Conservation (phyloP, 2,329 filamentous ascomycete genomes). For the Aspergillus hortae region DNA sequence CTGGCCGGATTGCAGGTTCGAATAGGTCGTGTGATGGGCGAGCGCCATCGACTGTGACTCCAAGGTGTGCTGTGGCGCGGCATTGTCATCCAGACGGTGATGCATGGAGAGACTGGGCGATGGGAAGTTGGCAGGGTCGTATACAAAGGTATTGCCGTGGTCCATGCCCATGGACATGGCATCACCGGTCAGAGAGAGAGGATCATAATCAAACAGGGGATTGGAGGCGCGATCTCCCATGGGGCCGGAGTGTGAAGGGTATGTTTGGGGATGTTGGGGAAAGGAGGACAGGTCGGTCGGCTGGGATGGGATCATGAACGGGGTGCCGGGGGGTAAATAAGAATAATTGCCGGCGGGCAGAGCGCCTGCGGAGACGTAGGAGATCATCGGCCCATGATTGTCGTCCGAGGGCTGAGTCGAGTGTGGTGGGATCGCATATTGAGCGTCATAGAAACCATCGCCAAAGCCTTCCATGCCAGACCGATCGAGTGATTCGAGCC, state of each 20-base stretch:
- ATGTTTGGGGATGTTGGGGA: neutral
- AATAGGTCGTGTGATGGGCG: slow-evolving; percentile 7
- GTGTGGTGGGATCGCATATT: slow-evolving; percentile 9
- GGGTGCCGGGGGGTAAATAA: slow-evolving; percentile 10
- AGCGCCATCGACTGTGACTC: slow-evolving; percentile 10
- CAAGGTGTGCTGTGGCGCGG: slow-evolving; percentile 3
- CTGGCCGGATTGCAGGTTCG: slow-evolving; percentile 8
- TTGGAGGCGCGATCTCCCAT: slow-evolving; percentile 21
- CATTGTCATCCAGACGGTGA: slow-evolving; percentile 9
- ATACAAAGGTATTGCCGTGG: slow-evolving; percentile 18
- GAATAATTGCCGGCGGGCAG: slow-evolving; percentile 10
- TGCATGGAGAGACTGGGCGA: slow-evolving; percentile 15
- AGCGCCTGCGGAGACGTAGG: slow-evolving; percentile 9
- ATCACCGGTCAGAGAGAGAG: slow-evolving; percentile 11
- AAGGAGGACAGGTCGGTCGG: slow-evolving; percentile 13
- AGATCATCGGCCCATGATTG: neutral
- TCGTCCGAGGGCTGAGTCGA: neutral
- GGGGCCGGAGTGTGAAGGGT: neutral
- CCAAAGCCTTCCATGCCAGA: slow-evolving; percentile 13
- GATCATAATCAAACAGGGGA: slow-evolving; percentile 25
- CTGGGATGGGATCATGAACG: slow-evolving; percentile 16
- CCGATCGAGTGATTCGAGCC: slow-evolving; percentile 17
- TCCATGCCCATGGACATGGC: slow-evolving; percentile 21
- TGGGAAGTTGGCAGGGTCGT: slow-evolving; percentile 21
- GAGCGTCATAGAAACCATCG: slow-evolving; percentile 14